Percentiles rank a stretch among this genome's conserved stretches.
phyloP scores from a whole-genome alignment of 257 asterid species.

The Penstemon eatonii region DNA sequence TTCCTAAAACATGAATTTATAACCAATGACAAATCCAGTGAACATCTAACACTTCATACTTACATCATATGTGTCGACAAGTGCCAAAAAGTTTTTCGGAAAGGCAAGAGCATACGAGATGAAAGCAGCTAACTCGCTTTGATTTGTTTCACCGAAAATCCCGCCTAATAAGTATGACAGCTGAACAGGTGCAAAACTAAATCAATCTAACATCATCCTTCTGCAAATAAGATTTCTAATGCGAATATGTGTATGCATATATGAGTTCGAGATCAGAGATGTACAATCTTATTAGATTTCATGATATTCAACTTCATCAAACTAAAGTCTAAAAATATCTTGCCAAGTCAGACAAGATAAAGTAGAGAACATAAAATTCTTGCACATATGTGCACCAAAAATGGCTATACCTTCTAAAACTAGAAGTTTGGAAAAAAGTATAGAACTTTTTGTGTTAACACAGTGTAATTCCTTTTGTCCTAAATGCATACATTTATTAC shows the following conservation, averaged over 20 bases:
- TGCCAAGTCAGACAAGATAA: background rate
- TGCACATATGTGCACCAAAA: background rate
- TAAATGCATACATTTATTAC: background rate
- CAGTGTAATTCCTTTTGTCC: too few species aligned
- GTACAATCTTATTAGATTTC: too few species aligned
- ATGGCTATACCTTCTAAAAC: background rate
- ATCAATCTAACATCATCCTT: constrained; percentile 26
- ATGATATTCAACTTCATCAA: background rate
- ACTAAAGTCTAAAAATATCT: too few species aligned
- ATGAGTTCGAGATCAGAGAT: background rate
- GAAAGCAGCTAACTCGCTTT: constrained; percentile 91
- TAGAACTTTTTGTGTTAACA: background rate
- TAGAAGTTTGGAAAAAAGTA: background rate
- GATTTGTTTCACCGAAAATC: constrained; percentile 79
- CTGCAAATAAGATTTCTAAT: constrained; percentile 13
- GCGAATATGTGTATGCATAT: background rate
- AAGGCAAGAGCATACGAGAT: constrained; percentile 88
- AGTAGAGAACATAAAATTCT: constrained; percentile 9
- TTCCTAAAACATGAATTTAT: constrained; percentile 17
- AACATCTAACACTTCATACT: constrained; percentile 32
- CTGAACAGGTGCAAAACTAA: constrained; percentile 33
- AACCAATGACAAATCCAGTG: constrained; percentile 9
- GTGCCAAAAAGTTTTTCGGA: constrained; percentile 83
- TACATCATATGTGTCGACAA: constrained; percentile 96
- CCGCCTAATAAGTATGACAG: constrained; percentile 56